Percentiles rank a stretch among this genome's conserved stretches.
phyloP scores from a whole-genome alignment of 2,329 filamentous ascomycete genomes.

The Calonectria naviculata region DNA sequence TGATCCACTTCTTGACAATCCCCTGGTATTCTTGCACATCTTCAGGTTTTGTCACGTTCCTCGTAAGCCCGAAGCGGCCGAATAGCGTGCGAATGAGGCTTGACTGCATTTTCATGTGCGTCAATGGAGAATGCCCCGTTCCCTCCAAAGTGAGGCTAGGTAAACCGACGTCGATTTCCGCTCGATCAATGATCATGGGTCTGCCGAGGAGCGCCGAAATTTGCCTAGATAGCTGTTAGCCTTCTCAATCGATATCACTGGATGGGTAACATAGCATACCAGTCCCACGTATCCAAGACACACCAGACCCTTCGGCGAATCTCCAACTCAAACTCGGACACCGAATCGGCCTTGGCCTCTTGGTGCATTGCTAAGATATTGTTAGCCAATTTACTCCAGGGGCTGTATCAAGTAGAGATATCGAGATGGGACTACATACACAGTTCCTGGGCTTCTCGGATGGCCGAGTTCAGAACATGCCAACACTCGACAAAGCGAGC shows the following conservation, averaged over 20 bases:
- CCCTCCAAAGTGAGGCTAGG: slow-evolving; percentile 48
- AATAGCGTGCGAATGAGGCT: slow-evolving; percentile 45
- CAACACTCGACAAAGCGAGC: slow-evolving; percentile 50
- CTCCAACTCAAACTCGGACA: slow-evolving; percentile 49
- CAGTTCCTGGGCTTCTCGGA: slow-evolving; percentile 50
- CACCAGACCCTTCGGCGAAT: slow-evolving; percentile 51
- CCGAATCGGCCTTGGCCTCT: slow-evolving; percentile 38
- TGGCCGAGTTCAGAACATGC: slow-evolving; percentile 49
- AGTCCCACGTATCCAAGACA: slow-evolving; percentile 51
- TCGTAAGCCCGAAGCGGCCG: slow-evolving; percentile 44
- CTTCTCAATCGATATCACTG: not conserved
- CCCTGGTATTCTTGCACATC: slow-evolving; percentile 47
- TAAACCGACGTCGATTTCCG: slow-evolving; percentile 45
- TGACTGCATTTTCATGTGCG: slow-evolving; percentile 51
- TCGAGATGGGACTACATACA: slow-evolving; percentile 30
- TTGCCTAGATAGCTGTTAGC: slow-evolving; percentile 43
- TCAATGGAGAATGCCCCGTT: slow-evolving; percentile 44
- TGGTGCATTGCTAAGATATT: slow-evolving; percentile 43
- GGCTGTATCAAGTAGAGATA: not conserved
- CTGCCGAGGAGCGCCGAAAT: slow-evolving; percentile 47
- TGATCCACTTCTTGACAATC: slow-evolving; percentile 55
- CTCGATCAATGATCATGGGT: slow-evolving; percentile 49
- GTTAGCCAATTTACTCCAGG: slow-evolving; percentile 12
- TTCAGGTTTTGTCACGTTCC: slow-evolving; percentile 39
- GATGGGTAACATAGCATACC: slow-evolving; percentile 34